phyloP scores from a whole-genome alignment of 2,329 filamentous ascomycete genomes.

The Xylariaceae sp. region DNA sequence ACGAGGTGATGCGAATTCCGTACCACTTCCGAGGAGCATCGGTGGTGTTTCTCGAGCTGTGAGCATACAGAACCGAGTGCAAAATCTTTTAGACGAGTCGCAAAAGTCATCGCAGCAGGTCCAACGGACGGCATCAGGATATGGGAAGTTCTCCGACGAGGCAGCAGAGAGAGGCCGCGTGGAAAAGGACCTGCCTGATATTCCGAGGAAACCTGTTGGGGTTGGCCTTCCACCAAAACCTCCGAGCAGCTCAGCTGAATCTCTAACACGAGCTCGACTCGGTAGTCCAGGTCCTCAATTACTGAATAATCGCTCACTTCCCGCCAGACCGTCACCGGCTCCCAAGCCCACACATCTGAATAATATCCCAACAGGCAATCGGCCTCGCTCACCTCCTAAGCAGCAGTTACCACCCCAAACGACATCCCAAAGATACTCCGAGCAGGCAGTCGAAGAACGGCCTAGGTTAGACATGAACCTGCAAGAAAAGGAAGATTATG shows the following conservation, averaged over 20 bases:
- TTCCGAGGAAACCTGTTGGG: constrained; percentile 52
- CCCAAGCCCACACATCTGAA: constrained; percentile 63
- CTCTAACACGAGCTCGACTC: constrained; percentile 22
- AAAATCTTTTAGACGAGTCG: constrained; percentile 79
- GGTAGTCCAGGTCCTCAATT: constrained; percentile 19
- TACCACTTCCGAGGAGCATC: constrained; percentile 51
- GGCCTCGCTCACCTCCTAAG: constrained; percentile 48
- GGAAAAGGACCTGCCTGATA: constrained; percentile 41
- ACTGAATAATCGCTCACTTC: constrained; percentile 25
- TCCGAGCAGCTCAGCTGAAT: constrained; percentile 20
- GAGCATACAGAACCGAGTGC: constrained; percentile 90
- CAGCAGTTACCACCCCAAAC: constrained; percentile 26
- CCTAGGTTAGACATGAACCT: constrained; percentile 54
- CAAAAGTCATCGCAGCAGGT: constrained; percentile 53
- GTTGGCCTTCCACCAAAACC: constrained; percentile 25
- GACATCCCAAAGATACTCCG: constrained; percentile 40
- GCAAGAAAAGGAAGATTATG: constrained; percentile 63
- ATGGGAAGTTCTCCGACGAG: constrained; percentile 77
- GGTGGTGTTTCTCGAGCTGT: constrained; percentile 64
- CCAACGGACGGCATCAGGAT: constrained; percentile 77
- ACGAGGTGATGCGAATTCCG: constrained; percentile 45
- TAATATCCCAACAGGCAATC: constrained; percentile 46
- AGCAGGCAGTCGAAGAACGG: constrained; percentile 46
- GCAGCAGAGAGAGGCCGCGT: constrained; percentile 35
- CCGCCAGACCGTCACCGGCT: constrained; percentile 51